Percentiles rank a stretch among this genome's conserved stretches.
Evolutionary conservation across 2,329 filamentous ascomycete species (phyloP).

Genomic region (Hirsutella minnesotensis): DNA sequence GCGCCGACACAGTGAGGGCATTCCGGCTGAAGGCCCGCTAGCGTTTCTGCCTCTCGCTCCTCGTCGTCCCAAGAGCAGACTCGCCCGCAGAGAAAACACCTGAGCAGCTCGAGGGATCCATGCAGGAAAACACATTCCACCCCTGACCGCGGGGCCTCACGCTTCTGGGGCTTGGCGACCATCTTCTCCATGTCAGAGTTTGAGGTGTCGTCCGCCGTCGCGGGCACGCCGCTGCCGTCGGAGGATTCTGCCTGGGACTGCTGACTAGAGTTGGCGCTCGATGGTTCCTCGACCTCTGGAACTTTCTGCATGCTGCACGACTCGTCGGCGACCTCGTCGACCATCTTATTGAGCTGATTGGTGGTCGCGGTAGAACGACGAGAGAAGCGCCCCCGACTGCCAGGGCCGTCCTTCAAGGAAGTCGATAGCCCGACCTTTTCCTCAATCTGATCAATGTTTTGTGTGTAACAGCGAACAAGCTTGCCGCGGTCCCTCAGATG

Average conservation of each 20-base stretch:
- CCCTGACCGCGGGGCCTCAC: constrained; percentile 24
- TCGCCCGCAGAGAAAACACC: constrained; percentile 51
- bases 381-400: constrained; percentile 48
- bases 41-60: constrained; percentile 40
- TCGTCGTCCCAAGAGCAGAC: constrained; percentile 48
- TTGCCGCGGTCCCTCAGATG: constrained; percentile 55
- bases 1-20: constrained; percentile 55
- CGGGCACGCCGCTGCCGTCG: constrained; percentile 5
- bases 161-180: constrained; percentile 6
- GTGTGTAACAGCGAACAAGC: constrained; percentile 60
- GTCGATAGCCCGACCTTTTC: constrained; percentile 57
- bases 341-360: constrained; percentile 24
- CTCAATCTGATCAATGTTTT: constrained; percentile 66
- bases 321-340: constrained; percentile 16
- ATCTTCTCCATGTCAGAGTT: constrained; percentile 9
- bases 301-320: constrained; percentile 6
- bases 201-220: constrained; percentile 8
- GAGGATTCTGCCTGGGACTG: constrained; percentile 1
- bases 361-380: constrained; percentile 28
- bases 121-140: constrained; percentile 61
- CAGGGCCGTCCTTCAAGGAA: constrained; percentile 48
- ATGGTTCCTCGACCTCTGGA: constrained; percentile 1
- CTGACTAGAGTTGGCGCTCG: constrained; percentile 4
- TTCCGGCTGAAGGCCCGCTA: constrained; percentile 53
- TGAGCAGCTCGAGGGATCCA: constrained; percentile 52